Conservation (phyloP, 345 rosid species). For the Euphorbia tirucalli region DNA sequence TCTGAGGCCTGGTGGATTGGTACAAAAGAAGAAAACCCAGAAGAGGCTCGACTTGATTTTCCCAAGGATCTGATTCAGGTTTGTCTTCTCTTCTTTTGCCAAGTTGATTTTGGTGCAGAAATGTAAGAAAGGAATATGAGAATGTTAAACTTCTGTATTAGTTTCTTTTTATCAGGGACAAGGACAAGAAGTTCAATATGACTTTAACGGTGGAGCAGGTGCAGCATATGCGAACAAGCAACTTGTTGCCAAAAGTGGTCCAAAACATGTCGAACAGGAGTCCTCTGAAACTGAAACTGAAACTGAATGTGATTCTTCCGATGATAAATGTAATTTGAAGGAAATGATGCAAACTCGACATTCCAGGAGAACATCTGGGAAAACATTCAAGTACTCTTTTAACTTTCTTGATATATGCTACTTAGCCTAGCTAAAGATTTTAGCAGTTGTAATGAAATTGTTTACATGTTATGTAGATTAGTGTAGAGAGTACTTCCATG, state of each 20-base stretch:
- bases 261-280: constrained; percentile 38
- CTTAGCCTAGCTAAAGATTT: constrained; percentile 5
- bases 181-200: constrained; percentile 49
- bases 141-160: neutral
- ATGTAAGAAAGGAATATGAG: neutral
- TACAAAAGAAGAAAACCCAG: constrained; percentile 77
- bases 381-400: constrained; percentile 55
- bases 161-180: constrained; percentile 29
- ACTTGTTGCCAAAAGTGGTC: constrained; percentile 30
- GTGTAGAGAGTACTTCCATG: neutral
- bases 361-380: constrained; percentile 68
- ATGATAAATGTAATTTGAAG: constrained; percentile 39
- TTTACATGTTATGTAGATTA: neutral
- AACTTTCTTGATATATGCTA: constrained; percentile 15
- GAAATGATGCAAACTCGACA: constrained; percentile 62
- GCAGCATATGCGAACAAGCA: constrained; percentile 35
- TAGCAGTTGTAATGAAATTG: neutral
- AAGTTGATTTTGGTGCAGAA: neutral
- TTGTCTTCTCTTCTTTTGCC: constrained; percentile 13
- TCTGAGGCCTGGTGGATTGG: constrained; percentile 99
- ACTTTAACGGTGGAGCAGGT: constrained; percentile 80
- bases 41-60: constrained; percentile 69
- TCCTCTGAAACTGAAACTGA: constrained; percentile 49
- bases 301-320: constrained; percentile 46
- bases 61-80: constrained; percentile 76